Base-by-base conservation (phyloP, 139 green algal genomes). In the Chlorella sorokiniana region DNA sequence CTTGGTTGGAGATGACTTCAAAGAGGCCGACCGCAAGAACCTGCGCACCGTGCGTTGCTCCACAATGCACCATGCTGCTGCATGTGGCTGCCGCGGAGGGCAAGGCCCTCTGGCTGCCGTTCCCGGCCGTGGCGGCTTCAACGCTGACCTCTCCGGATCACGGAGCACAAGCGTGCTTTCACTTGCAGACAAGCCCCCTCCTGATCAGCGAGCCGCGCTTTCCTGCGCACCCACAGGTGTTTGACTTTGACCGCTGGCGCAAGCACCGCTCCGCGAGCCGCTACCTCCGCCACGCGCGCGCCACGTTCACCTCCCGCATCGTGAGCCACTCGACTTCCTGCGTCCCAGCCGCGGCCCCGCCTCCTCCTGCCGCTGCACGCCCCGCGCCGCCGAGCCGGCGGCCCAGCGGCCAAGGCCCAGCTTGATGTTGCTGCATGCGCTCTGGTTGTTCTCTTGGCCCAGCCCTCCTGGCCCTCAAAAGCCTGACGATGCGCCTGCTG, bases 201-300 rank as follows among this genome's bases (percentile, higher is more conserved):
- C 9, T 41, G 41, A n/a, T n/a, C n/a, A n/a, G n/a, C n/a, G n/a
- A n/a, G n/a, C n/a, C n/a, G n/a, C n/a, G n/a, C n/a, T n/a, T n/a
- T n/a, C n/a, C n/a, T n/a, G n/a, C n/a, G n/a, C n/a, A n/a, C n/a
- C 23, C 2, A 20, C 56, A 81, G 75, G 75, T 81, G 40, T 81
- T 81, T 62, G 75, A 81, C 31, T 71, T 81, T 44, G 75, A 81
- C 0, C 75, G 62, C n/a, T 81, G 75, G 75, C 35, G 63, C 59
- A 63, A 45, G 52, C 75, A 81, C 75, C 59, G 75, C 40, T 51
- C n/a, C 29, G 51, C 40, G 59, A 73, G 40, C 75, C 75, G 75
- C 40, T 81, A 81, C 42, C 33, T 62, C 1, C 75, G 75, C 29
- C 75, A 81, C 40, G 48, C 51, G 51, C 27, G 0, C 20, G 56